Percentiles rank a stretch among this genome's conserved stretches.
Conservation (phyloP, 78 protist species). For the Pigoraptor vietnamica region DNA sequence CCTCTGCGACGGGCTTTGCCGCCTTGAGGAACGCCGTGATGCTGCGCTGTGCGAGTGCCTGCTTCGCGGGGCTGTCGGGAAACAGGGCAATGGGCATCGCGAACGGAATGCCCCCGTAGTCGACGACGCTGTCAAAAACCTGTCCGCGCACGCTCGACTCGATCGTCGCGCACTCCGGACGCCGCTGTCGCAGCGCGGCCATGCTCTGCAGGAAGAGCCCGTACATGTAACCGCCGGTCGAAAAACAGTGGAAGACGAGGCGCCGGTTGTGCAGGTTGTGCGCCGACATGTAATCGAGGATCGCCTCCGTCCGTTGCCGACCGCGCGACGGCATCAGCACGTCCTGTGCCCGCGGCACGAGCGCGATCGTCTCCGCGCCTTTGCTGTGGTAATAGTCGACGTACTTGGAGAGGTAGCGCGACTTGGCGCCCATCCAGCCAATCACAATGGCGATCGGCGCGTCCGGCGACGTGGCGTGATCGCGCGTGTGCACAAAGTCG, state of each 20-base stretch:
- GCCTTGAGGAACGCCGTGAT: not conserved
- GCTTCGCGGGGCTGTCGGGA: not conserved
- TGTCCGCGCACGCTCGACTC: not conserved
- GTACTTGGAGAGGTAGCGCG: not conserved
- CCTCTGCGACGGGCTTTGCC: not conserved
- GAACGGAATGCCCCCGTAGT: not conserved
- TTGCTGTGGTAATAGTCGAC: not conserved
- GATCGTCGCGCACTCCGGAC: not conserved
- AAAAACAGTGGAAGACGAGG: not conserved
- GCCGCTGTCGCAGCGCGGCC: not conserved
- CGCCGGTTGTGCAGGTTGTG: not conserved
- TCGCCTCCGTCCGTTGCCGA: not conserved
- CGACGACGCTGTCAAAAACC: not conserved
- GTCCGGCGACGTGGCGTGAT: not conserved
- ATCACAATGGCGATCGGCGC: not conserved
- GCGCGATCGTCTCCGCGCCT: not conserved
- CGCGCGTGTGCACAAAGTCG: not conserved
- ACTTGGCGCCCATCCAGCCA: constrained; percentile 4
- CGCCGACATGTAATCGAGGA: not conserved
- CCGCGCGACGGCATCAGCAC: not conserved
- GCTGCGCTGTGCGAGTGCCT: not conserved
- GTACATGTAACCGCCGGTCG: not conserved
- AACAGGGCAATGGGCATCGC: not conserved
- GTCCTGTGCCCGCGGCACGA: not conserved
- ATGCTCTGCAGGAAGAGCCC: not conserved